Evolutionary conservation across 2,329 filamentous ascomycete genomes (phyloP), one percentile per base, ranked within the genome.

Genomic region (Arthrobotrys sphaeroides): DNA sequence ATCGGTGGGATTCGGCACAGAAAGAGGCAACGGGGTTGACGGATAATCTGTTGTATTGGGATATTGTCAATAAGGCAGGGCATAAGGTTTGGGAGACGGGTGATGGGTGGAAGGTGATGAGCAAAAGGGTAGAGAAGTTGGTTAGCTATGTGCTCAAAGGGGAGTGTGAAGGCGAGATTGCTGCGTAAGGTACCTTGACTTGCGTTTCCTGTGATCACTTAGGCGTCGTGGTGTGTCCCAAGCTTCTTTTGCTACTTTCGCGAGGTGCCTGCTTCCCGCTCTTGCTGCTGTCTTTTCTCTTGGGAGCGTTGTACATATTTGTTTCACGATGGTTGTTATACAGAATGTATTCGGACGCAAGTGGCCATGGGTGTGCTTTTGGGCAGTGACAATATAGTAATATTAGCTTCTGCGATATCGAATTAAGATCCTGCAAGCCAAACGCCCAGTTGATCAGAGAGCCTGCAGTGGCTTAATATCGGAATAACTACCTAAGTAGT

Each of bases 71-170:
- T 69, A 88, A 90, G 77, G 93, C 94, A 2, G 91, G 93, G 3
- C 92, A 96, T 82, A 88, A 94, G 81, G 90, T 98, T 0, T 99
- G 95, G 95, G 84, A 84, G 79, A 92, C 90, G 2, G 82, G 86
- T 1, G 87, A 93, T 53, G 94, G 94, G 0, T 86, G 92, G 65
- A 83, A 88, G 60, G 83, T 89, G 51, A 90, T 98, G 82, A 94
- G 96, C 84, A 91, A 90, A 85, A 88, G 92, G 79, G 83, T 98
- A 79, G 86, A 84, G 77, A 85, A 93, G 81, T 81, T 97, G 77
- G 87, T 94, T 16, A 51, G 67, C 67, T 6, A 45, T 16, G 73
- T 33, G 12, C 31, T 65, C 3, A 57, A 72, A 28, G 62, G 57
- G 9, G 12, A 31, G n/a, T 2, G 53, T 38, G 45, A 33, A 40